A percentile compares a stretch with the other conserved stretches of the same genome.
phyloP scores from a whole-genome alignment of 257 asterid species.

The Solanum ossicruentum region DNA sequence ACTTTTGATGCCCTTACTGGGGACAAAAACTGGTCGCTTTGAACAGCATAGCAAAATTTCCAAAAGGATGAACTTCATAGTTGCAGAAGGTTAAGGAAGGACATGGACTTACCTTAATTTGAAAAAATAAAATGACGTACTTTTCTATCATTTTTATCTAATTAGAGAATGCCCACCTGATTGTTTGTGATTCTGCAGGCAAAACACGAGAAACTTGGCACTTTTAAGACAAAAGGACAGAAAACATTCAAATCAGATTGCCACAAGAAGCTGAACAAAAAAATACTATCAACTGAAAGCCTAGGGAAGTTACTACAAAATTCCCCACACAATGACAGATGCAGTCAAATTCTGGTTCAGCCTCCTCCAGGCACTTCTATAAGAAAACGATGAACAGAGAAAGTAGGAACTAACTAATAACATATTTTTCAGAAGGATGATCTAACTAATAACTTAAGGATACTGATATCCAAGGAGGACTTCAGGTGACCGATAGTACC shows the following conservation, averaged over 20 bases:
- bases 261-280: not conserved
- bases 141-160: not conserved
- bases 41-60: not conserved
- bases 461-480: slow-evolving; percentile 99
- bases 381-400: not conserved
- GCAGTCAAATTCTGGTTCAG: not conserved
- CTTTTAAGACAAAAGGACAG: not conserved
- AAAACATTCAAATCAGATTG: not conserved
- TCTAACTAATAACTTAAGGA: slow-evolving; percentile 31
- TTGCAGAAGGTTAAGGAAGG: not conserved
- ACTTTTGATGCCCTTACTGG: not conserved
- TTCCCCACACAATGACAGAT: not conserved
- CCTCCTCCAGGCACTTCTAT: not conserved
- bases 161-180: not conserved
- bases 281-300: not conserved
- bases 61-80: not conserved
- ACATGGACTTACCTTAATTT: not conserved
- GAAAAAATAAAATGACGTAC: not conserved
- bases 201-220: not conserved
- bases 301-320: not conserved
- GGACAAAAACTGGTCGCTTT: not conserved
- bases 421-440: not conserved
- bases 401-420: not conserved
- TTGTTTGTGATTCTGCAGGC: not conserved
- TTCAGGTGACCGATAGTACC: slow-evolving; percentile 98